These are phyloP conservation scores for Atkinsonella hypoxylon DNA, from an alignment of 2,329 filamentous ascomycete genomes.

Conservation along the genomic window DNA sequence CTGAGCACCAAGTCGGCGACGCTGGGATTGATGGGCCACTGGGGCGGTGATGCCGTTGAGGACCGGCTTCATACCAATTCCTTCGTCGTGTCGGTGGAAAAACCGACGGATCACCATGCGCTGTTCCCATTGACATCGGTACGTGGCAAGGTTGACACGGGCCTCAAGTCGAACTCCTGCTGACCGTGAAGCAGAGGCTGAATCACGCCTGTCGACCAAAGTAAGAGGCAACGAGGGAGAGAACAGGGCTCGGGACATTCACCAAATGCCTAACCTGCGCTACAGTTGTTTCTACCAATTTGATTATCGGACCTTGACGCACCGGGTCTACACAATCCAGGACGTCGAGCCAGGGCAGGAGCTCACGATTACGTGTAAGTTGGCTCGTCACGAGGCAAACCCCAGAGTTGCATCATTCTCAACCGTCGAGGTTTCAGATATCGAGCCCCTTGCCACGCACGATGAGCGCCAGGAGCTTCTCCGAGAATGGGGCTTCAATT, in stretches of 20 bases:
- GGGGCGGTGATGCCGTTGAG: background rate
- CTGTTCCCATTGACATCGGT: background rate
- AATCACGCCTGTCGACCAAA: background rate
- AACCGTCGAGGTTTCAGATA: background rate
- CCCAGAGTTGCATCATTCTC: too few species aligned
- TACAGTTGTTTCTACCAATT: background rate
- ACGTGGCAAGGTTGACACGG: background rate
- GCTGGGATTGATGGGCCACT: background rate
- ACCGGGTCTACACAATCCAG: background rate
- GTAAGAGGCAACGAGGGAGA: background rate
- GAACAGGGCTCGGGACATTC: background rate
- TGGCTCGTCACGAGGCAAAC: background rate
- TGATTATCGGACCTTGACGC: background rate
- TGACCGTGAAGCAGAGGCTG: background rate
- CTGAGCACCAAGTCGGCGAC: background rate
- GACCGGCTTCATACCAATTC: background rate
- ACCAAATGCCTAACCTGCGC: background rate
- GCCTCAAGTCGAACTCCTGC: background rate
- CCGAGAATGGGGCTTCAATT: background rate
- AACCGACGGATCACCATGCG: background rate
- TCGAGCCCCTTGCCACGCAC: background rate
- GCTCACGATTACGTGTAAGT: background rate
- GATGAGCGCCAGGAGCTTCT: background rate
- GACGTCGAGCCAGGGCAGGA: background rate
- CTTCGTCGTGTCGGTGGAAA: background rate